These are phyloP conservation scores for Cryptococcus sp. DNA, from an alignment of 1,284 basidiomycete species.

Conservation along the genomic window DNA sequence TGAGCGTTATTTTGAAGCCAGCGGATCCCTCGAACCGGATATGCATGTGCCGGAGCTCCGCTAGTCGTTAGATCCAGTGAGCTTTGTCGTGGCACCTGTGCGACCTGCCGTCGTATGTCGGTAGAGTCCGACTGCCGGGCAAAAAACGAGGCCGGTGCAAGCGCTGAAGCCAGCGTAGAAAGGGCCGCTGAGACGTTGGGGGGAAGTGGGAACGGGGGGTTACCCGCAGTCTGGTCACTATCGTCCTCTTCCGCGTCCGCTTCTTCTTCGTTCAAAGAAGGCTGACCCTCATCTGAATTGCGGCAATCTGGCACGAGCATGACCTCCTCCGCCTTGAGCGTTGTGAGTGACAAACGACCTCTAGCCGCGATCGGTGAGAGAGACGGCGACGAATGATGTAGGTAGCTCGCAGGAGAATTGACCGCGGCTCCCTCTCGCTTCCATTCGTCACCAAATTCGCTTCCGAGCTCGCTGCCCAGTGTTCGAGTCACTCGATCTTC, in stretches of 20 bases:
- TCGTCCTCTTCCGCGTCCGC: slow-evolving; percentile 7
- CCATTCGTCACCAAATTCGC: slow-evolving; percentile 30
- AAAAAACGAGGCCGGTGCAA: slow-evolving; percentile 23
- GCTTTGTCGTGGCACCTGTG: no score
- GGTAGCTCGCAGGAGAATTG: no score
- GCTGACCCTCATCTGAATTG: no score
- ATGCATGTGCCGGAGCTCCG: no score
- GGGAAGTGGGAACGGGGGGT: slow-evolving; percentile 19
- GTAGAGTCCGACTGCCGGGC: not conserved
- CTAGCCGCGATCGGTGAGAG: no score
- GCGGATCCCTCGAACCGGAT: no score
- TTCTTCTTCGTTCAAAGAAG: not conserved
- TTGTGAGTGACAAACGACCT: no score
- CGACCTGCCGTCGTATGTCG: not conserved
- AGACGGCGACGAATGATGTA: no score
- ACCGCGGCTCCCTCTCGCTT: not conserved
- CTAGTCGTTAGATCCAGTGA: no score
- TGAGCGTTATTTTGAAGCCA: no score
- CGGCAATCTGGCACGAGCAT: no score
- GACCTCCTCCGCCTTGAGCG: no score
- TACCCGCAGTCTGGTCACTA: slow-evolving; percentile 3
- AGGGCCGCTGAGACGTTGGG: slow-evolving; percentile 28
- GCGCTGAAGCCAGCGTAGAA: slow-evolving; percentile 27
- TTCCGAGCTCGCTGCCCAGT: slow-evolving; percentile 38
- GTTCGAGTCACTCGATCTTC: slow-evolving; percentile 18